Conservation (phyloP, 441 rosid species). For the Aleurites moluccanus region DNA sequence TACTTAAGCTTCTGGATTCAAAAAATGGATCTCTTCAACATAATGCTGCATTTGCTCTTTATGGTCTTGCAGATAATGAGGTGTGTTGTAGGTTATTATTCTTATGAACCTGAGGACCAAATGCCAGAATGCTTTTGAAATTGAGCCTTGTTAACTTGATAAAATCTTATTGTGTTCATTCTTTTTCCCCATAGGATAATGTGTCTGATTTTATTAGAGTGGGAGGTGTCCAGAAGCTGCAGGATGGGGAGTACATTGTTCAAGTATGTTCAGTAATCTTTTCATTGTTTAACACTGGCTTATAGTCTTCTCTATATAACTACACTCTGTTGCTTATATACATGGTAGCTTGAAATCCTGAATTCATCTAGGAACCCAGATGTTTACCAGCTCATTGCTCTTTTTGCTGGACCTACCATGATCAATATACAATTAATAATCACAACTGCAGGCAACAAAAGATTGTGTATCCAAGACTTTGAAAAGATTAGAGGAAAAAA, state of each 20-base stretch:
- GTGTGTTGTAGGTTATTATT: conserved; percentile 33
- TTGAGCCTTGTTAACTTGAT: conserved; percentile 12
- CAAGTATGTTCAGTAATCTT: conserved; percentile 56
- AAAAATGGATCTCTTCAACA: conserved; percentile 98
- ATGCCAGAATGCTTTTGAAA: conserved; percentile 14
- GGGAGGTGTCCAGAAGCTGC: conserved; percentile 96
- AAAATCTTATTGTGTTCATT: conserved; percentile 21
- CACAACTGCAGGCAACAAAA: conserved; percentile 77
- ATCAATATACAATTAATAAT: conserved; percentile 18
- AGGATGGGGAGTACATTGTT: conserved; percentile 96
- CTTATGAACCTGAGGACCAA: conserved; percentile 21
- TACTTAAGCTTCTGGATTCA: conserved; percentile 92
- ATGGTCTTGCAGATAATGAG: conserved; percentile 99
- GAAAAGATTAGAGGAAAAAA: conserved; percentile 96
- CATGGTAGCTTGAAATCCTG: conserved; percentile 14
- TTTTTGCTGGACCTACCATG: conserved; percentile 14
- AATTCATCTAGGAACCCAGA: conserved; percentile 9
- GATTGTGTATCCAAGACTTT: conserved; percentile 97
- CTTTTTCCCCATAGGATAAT: conserved; percentile 67
- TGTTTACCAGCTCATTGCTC: conserved; percentile 1
- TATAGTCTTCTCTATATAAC: not conserved
- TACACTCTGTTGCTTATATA: conserved; percentile 9
- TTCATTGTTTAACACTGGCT: not conserved
- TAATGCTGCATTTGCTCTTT: conserved; percentile 97
- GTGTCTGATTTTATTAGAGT: conserved; percentile 93